phyloP scores from a whole-genome alignment of 495 filamentous ascomycete genomes.

The Penicillium samsonianum region DNA sequence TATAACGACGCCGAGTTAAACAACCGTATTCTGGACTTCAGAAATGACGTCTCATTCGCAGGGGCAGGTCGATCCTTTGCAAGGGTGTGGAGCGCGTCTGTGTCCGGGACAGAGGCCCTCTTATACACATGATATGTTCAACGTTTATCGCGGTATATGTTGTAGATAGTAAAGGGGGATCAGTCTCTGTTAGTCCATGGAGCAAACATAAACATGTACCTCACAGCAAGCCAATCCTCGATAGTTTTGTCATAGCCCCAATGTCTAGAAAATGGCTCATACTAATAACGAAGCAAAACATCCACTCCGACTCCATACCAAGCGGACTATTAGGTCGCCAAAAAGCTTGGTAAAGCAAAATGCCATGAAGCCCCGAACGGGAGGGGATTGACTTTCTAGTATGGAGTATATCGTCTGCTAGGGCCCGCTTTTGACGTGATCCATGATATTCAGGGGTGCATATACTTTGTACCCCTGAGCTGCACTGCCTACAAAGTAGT shows the following conservation, averaged over 20 bases:
- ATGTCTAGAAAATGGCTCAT: neutral
- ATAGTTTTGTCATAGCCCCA: neutral
- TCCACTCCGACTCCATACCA: neutral
- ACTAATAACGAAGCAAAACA: neutral
- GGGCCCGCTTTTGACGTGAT: constrained; percentile 8
- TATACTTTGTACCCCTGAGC: constrained; percentile 1
- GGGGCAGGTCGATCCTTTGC: neutral
- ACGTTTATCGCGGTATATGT: neutral
- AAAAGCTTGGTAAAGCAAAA: constrained; percentile 5
- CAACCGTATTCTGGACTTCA: neutral
- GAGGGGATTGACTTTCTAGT: neutral
- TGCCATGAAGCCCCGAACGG: neutral
- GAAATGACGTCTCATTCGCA: neutral
- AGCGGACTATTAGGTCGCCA: neutral
- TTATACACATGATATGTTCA: neutral
- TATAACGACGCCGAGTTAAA: neutral
- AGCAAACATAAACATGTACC: neutral
- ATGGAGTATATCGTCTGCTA: neutral
- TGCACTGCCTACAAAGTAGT: neutral
- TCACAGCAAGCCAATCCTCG: neutral
- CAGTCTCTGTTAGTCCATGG: neutral
- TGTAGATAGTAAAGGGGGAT: neutral
- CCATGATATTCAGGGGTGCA: constrained; percentile 9
- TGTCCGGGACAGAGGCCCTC: neutral
- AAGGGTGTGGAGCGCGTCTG: neutral